Evolutionary conservation across 176 grass and related monocot genomes (phyloP).

Genomic region (Leersia perrieri): DNA sequence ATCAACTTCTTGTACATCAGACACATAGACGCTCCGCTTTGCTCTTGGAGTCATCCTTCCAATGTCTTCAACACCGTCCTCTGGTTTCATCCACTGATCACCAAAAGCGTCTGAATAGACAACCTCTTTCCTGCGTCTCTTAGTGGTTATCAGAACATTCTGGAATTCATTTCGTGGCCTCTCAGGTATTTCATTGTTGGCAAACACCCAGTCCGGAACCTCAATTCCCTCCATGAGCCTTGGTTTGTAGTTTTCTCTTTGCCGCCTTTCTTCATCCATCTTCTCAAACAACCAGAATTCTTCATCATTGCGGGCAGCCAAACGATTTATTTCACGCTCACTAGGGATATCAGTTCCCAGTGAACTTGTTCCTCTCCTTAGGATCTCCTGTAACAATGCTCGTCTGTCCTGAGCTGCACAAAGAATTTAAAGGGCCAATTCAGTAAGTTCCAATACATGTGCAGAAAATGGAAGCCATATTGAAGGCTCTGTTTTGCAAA

Average conservation of each 20-base stretch:
- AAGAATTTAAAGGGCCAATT: conserved; percentile 21
- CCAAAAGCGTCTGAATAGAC: conserved; percentile 80
- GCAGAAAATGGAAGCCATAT: not conserved
- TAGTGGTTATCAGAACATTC: conserved; percentile 47
- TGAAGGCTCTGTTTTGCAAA: not conserved
- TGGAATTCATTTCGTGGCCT: conserved; percentile 28
- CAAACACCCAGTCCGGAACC: conserved; percentile 91
- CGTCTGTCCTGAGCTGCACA: conserved; percentile 84
- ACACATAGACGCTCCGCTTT: conserved; percentile 48
- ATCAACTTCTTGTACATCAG: conserved; percentile 40
- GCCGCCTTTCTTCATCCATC: conserved; percentile 99
- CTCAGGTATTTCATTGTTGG: conserved; percentile 48
- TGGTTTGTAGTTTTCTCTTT: conserved; percentile 79
- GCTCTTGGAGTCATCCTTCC: conserved; percentile 61
- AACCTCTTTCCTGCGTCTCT: conserved; percentile 88
- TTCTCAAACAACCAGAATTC: conserved; percentile 99
- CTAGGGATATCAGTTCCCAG: conserved; percentile 96
- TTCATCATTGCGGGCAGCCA: conserved; percentile 80
- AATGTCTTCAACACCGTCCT: conserved; percentile 68
- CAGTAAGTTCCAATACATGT: not conserved
- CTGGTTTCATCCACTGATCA: conserved; percentile 94
- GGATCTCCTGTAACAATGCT: conserved; percentile 90
- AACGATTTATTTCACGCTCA: conserved; percentile 93
- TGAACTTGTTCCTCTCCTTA: conserved; percentile 88
- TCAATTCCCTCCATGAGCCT: conserved; percentile 90